Evolutionary conservation across 1,284 basidiomycete species (phyloP), one percentile per base, ranked within the genome.

Genomic region (Heterobasidion parviporum): DNA sequence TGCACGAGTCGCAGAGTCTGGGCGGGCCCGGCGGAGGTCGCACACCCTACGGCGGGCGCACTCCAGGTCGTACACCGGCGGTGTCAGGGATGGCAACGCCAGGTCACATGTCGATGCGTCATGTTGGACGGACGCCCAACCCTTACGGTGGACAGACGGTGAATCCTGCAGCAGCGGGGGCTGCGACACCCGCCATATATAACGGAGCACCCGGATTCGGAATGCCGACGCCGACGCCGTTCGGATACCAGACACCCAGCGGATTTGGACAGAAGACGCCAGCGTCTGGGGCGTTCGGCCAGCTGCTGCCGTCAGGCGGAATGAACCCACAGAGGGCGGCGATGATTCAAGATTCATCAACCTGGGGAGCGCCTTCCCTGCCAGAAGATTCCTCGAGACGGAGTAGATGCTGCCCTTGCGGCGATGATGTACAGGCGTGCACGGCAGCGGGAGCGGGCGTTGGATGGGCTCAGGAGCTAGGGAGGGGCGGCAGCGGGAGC

Each of bases 1-100:
- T 87, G 44, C 87, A 90, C 61, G 87, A 91, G 65, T 88, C 88
- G 18, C 87, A 90, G 69, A 89, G 83, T 60, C 70, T 84, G 44
- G 83, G 81, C 38, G 73, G 73, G 9, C 77, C 73, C 7, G 72
- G 79, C 48, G 85, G 87, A 33, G 86, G 87, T 8, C 88, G 88
- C 67, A 94, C 92, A 0, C 91, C 92, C 0, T 92, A 84, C 58
- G 85, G 79, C 53, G 85, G 79, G n/a, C 80, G 88, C 51, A 92
- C 90, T 8, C 90, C 90, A 50, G 89, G 78, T 12, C 78, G 87
- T 44, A 80, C 78, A 32, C 82, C 83, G 14, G 73, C 70, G 2
- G 62, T 61, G 33, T 56, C 71, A 20, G 89, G 88, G 14, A 81
- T 85, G 61, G 77, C 81, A 20, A 91, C 88, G 4, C 87, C 89